A percentile compares a stretch with the other conserved stretches of the same genome.
phyloP scores from a whole-genome alignment of 768 basidiomycete genomes.

The Paxillus ammoniavirescens region DNA sequence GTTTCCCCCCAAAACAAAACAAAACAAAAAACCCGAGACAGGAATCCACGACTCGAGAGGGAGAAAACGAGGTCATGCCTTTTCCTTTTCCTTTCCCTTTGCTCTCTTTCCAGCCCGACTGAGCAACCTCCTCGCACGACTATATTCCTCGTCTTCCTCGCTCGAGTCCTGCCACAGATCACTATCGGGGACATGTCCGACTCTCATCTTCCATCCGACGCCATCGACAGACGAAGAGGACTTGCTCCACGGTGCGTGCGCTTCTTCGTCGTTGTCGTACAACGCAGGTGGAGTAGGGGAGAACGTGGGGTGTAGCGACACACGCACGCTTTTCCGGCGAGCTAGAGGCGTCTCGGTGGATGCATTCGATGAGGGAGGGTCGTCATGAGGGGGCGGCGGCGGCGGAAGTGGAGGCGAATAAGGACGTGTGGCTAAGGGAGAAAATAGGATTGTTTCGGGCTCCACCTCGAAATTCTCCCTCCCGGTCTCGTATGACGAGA shows the following conservation, averaged over 20 bases:
- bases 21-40: neutral
- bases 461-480: conserved; percentile 45
- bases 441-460: neutral
- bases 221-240: conserved; percentile 10
- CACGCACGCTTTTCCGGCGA: conserved; percentile 70
- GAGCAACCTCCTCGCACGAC: conserved; percentile 54
- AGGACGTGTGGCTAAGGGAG: too few species aligned
- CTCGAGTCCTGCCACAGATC: conserved; percentile 76
- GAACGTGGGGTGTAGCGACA: conserved; percentile 75
- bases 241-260: conserved; percentile 9
- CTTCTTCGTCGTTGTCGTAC: conserved; percentile 45
- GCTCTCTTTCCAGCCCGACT: conserved; percentile 42
- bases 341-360: conserved; percentile 19
- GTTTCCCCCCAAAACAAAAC: neutral
- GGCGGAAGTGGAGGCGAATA: neutral
- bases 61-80: conserved; percentile 2
- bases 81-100: conserved; percentile 25
- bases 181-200: conserved; percentile 13
- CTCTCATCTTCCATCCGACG: conserved; percentile 6
- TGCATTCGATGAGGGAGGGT: conserved; percentile 11
- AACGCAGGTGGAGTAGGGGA: conserved; percentile 67
- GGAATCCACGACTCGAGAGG: neutral
- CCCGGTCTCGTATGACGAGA: conserved; percentile 68
- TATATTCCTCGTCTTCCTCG: conserved; percentile 71
- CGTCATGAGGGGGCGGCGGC: neutral